phyloP scores from a whole-genome alignment of 139 green algal species.

The Microglena sp. region DNA sequence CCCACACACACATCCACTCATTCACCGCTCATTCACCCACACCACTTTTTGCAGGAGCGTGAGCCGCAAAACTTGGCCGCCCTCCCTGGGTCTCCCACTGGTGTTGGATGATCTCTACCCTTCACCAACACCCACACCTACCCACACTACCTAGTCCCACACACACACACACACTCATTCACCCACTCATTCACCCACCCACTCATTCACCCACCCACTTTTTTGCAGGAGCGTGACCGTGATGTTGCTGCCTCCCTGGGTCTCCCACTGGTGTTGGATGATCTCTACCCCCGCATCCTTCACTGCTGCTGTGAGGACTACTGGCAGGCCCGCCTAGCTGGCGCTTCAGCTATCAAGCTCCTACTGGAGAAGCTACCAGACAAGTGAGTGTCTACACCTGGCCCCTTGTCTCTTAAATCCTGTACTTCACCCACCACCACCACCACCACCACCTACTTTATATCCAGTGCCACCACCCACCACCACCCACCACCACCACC shows the following conservation, averaged over 20 bases:
- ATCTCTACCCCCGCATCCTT: conserved; percentile 68
- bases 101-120: background rate
- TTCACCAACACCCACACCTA: background rate
- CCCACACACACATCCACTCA: no score
- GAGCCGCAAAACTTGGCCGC: no score
- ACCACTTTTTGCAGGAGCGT: no score
- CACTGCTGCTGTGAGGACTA: conserved; percentile 79
- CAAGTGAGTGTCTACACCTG: background rate
- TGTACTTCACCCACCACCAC: no score
- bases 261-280: conserved; percentile 60
- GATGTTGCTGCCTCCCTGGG: conserved; percentile 38
- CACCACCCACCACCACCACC: background rate
- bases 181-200: background rate
- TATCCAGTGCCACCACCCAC: no score
- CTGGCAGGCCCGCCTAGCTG: conserved; percentile 72
- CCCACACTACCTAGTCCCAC: background rate
- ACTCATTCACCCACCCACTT: background rate
- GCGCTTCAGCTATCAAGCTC: conserved; percentile 54
- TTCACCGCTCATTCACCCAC: no score
- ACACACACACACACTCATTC: background rate
- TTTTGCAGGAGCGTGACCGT: conserved; percentile 76
- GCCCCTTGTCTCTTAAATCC: background rate
- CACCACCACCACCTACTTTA: no score
- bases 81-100: background rate
- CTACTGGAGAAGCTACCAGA: conserved; percentile 23